These are phyloP conservation scores for Botrytis paeoniae DNA, from an alignment of 2,329 filamentous ascomycete genomes.

Conservation along the genomic window DNA sequence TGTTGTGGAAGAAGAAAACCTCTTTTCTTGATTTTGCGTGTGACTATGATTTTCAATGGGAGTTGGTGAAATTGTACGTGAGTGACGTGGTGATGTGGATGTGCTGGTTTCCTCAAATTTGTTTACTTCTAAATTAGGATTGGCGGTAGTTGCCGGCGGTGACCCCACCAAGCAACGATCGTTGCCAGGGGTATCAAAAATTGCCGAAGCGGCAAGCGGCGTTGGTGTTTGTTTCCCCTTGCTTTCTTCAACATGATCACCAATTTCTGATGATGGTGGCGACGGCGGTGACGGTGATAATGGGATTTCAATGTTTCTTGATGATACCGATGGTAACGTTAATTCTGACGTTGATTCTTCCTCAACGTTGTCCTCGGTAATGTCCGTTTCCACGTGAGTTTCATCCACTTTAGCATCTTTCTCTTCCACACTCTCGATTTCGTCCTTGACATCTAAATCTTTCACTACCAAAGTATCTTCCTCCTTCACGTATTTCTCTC, in stretches of 20 bases:
- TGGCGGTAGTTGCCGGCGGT: constrained; percentile 10
- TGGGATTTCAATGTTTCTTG: background rate
- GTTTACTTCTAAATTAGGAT: constrained; percentile 19
- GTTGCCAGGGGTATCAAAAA: constrained; percentile 16
- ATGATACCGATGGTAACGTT: background rate
- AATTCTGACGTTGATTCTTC: background rate
- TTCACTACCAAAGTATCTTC: background rate
- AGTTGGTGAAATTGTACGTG: constrained; percentile 15
- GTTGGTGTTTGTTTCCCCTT: background rate
- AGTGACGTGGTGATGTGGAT: constrained; percentile 20
- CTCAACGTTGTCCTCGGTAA: background rate
- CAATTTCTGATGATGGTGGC: constrained; percentile 17
- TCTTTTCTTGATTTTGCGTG: constrained; percentile 11
- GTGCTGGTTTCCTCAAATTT: constrained; percentile 15
- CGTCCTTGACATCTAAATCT: constrained; percentile 3
- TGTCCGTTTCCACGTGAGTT: background rate
- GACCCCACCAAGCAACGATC: constrained; percentile 21
- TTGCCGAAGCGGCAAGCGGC: constrained; percentile 4
- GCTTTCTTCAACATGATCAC: constrained; percentile 4
- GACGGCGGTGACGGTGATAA: constrained; percentile 13
- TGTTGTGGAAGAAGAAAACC: constrained; percentile 17
- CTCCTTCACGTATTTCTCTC: background rate
- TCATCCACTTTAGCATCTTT: background rate
- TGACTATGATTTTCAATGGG: constrained; percentile 12
- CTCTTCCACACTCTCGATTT: background rate